phyloP scores from a whole-genome alignment of 352 stramenopile genomes.

The Ophiocytium majus region DNA sequence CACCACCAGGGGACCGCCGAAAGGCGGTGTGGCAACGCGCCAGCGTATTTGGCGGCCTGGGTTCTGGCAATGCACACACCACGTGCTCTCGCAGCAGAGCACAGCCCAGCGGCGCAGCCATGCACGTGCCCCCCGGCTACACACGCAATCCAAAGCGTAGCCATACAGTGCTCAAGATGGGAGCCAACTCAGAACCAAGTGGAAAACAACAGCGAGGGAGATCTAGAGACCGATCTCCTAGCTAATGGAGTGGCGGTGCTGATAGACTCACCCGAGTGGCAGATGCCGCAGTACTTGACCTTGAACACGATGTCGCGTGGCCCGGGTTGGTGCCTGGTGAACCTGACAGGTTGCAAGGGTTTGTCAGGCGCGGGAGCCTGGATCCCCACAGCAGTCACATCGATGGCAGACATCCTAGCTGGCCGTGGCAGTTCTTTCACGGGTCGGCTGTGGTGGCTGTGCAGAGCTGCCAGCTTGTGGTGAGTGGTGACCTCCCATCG shows the following conservation, averaged over 20 bases:
- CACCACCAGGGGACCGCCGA: too few species aligned
- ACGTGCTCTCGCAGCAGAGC: background rate
- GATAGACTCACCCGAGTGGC: conserved; percentile 34
- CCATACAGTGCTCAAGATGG: background rate
- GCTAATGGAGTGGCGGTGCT: background rate
- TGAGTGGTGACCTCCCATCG: too few species aligned
- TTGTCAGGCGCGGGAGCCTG: background rate
- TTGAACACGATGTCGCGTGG: conserved; percentile 20
- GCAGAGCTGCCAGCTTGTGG: too few species aligned
- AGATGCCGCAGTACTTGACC: conserved; percentile 43
- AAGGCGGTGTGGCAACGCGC: too few species aligned
- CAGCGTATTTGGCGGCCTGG: too few species aligned
- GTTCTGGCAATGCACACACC: too few species aligned
- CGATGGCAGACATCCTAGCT: background rate
- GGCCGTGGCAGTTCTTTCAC: too few species aligned
- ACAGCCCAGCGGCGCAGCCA: background rate
- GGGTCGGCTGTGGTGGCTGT: too few species aligned
- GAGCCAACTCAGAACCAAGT: background rate
- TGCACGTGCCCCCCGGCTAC: background rate
- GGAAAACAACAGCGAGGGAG: background rate
- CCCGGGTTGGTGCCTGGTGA: background rate
- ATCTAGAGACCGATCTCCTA: background rate
- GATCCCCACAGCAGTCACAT: background rate
- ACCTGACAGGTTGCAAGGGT: background rate
- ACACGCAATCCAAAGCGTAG: background rate